A percentile compares a stretch with the other conserved stretches of the same genome.
phyloP scores from a whole-genome alignment of 1,139 yeast species.

The Candida sanyaensis region DNA sequence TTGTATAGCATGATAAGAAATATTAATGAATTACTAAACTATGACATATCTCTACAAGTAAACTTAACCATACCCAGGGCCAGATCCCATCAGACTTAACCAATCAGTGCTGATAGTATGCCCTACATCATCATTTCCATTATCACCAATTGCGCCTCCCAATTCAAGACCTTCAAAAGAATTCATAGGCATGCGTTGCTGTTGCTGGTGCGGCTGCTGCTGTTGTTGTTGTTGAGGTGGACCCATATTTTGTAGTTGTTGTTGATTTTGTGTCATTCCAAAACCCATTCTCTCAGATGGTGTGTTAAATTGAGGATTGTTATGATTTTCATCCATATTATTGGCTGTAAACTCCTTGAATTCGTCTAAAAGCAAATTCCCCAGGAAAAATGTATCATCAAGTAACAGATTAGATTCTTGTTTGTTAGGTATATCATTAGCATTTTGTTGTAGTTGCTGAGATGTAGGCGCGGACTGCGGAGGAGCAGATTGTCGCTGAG shows the following conservation, averaged over 20 bases:
- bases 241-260: constrained; percentile 17
- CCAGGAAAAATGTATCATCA: constrained; percentile 8
- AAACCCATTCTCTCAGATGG: constrained; percentile 1
- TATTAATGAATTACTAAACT: not conserved
- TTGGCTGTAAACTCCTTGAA: constrained; percentile 3
- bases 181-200: constrained; percentile 6
- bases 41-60: not conserved
- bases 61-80: constrained; percentile 30
- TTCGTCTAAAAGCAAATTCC: constrained; percentile 8
- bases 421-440: constrained; percentile 7
- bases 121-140: constrained; percentile 9
- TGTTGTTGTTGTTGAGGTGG: constrained; percentile 14
- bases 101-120: constrained; percentile 27
- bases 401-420: constrained; percentile 1
- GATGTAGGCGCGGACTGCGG: constrained; percentile 7
- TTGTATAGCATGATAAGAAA: not conserved
- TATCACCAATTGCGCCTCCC: constrained; percentile 1
- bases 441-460: constrained; percentile 9
- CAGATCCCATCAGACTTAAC: constrained; percentile 40
- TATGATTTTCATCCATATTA: constrained; percentile 1
- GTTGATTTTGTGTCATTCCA: constrained; percentile 1
- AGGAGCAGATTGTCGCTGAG: constrained; percentile 13
- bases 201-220: constrained; percentile 10
- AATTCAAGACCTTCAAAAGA: constrained; percentile 3
- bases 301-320: constrained; percentile 1